A percentile compares a stretch with the other conserved stretches of the same genome.
These are phyloP conservation scores for Warburgia ugandensis DNA, from an alignment of 164 flowering plant genomes.

Conservation along the genomic window DNA sequence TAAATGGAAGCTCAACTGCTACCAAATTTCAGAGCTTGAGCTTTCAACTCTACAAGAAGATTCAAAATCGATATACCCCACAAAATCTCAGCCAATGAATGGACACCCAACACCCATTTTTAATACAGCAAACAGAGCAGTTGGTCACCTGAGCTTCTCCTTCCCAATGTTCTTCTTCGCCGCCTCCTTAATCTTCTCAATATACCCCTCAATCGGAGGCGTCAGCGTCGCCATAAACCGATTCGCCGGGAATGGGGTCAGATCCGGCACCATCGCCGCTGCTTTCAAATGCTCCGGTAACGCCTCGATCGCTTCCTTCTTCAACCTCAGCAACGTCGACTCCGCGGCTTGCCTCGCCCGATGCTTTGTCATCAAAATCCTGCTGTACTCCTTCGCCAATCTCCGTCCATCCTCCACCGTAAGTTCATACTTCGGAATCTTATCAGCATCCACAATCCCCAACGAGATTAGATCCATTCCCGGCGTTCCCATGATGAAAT, in stretches of 20 bases:
- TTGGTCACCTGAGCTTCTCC: constrained; percentile 71
- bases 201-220: constrained; percentile 87
- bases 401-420: constrained; percentile 83
- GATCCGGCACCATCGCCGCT: constrained; percentile 72
- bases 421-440: constrained; percentile 71
- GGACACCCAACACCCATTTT: no score
- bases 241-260: constrained; percentile 62
- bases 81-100: no score
- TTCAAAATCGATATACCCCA: no score
- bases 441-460: constrained; percentile 68
- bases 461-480: constrained; percentile 70
- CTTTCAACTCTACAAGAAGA: no score
- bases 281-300: constrained; percentile 58
- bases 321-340: constrained; percentile 37
- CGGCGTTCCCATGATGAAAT: constrained; percentile 48
- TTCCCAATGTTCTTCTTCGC: constrained; percentile 37
- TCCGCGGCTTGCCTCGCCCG: constrained; percentile 74
- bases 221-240: constrained; percentile 82
- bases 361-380: constrained; percentile 73
- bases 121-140: no score
- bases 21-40: no score
- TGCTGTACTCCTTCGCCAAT: constrained; percentile 82
- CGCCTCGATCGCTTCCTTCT: constrained; percentile 87
- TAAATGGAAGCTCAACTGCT: no score
- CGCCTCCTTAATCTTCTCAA: constrained; percentile 66